phyloP scores from a whole-genome alignment of 495 filamentous ascomycete genomes.

The Penicillium odoratum region DNA sequence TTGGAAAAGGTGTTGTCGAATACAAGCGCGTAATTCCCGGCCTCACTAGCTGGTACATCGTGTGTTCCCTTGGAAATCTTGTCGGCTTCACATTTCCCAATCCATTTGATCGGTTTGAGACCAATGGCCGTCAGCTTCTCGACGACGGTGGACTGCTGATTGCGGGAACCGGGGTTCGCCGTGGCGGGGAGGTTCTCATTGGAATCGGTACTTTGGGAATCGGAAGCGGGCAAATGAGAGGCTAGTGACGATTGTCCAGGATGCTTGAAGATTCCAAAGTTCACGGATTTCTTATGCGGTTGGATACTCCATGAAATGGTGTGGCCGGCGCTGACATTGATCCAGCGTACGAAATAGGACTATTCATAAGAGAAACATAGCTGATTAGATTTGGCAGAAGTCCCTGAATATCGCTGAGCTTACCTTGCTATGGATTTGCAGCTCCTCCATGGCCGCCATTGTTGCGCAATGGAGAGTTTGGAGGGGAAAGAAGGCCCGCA shows the following conservation, averaged over 20 bases:
- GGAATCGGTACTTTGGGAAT: conserved; percentile 47
- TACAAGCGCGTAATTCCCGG: conserved; percentile 93
- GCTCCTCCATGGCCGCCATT: conserved; percentile 95
- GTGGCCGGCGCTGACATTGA: conserved; percentile 80
- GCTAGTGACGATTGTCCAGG: conserved; percentile 63
- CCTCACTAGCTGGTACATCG: conserved; percentile 68
- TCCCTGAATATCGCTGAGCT: conserved; percentile 16
- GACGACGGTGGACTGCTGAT: conserved; percentile 60
- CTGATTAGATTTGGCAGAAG: not conserved
- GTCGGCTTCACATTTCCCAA: conserved; percentile 93
- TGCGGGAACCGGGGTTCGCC: conserved; percentile 30
- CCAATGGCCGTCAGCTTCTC: conserved; percentile 85
- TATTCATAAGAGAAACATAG: conserved; percentile 33
- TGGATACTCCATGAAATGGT: conserved; percentile 98
- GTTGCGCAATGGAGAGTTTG: conserved; percentile 19
- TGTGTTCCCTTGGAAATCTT: conserved; percentile 91
- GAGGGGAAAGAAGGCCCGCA: conserved; percentile 9
- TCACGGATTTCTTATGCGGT: conserved; percentile 95
- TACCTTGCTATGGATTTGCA: conserved; percentile 98
- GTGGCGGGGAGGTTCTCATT: conserved; percentile 40
- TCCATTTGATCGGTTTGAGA: conserved; percentile 82
- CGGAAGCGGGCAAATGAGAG: conserved; percentile 44
- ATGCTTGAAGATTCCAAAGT: conserved; percentile 97
- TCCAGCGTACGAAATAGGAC: conserved; percentile 98
- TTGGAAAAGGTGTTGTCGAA: conserved; percentile 99